Evolutionary conservation across 768 basidiomycete genomes (phyloP).

Genomic region (Pleurotus ostreatus): DNA sequence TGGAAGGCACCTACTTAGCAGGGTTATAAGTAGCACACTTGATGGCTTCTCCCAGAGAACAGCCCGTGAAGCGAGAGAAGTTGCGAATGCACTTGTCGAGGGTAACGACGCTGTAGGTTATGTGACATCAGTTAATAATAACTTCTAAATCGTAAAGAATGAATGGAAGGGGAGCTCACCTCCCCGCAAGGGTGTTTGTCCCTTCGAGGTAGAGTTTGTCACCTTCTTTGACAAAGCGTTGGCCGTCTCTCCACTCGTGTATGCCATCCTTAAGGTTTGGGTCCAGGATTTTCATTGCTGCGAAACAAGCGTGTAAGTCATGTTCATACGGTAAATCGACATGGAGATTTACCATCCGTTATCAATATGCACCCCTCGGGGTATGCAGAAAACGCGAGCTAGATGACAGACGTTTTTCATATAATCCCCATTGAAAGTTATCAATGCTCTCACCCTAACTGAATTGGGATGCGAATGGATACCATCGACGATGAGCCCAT

Average conservation of each 20-base stretch:
- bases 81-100: slow-evolving; percentile 85
- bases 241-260: slow-evolving; percentile 85
- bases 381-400: slow-evolving; percentile 82
- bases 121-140: background rate
- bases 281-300: slow-evolving; percentile 85
- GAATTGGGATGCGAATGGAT: slow-evolving; percentile 90
- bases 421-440: no score
- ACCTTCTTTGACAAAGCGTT: slow-evolving; percentile 77
- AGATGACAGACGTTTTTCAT: slow-evolving; percentile 2
- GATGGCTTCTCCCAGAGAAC: slow-evolving; percentile 79
- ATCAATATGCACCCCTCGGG: slow-evolving; percentile 86
- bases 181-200: slow-evolving; percentile 85
- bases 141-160: background rate
- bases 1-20: slow-evolving; percentile 50
- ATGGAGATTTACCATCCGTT: slow-evolving; percentile 66
- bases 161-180: slow-evolving; percentile 37
- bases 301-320: background rate
- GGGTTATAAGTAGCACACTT: slow-evolving; percentile 85
- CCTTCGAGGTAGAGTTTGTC: slow-evolving; percentile 79
- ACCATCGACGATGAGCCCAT: slow-evolving; percentile 88
- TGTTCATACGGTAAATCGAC: background rate
- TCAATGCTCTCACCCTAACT: slow-evolving; percentile 56
- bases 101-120: slow-evolving; percentile 59
- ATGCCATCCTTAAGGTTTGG: slow-evolving; percentile 79
- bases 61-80: slow-evolving; percentile 79